Base-by-base conservation (phyloP, 192 early-diverging fungal genomes). In the Mortierella claussenii region DNA sequence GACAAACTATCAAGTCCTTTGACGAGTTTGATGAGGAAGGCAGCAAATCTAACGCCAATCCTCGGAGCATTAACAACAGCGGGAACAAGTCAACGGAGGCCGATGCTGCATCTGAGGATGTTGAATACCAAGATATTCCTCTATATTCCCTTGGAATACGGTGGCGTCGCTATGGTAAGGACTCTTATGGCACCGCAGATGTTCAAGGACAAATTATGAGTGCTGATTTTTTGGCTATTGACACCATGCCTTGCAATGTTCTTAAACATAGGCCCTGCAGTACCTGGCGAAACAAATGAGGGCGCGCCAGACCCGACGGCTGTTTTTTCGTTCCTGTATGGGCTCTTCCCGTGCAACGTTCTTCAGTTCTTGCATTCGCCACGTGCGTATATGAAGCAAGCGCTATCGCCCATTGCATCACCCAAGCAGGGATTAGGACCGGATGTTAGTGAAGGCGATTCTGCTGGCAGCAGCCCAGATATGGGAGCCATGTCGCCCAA, bases 281-380 rank as follows among this genome's bases (percentile, higher is more conserved):
- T 51, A 8, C 52, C 58, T 20, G 73, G 73, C 11, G 63, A 49
- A 27, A 62, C 79, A 20, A 43, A 74, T 11, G 82, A 83, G 23
- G 82, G 82, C 17, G 82, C 82, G 21, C 81, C 82, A 4, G 83
- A 86, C 37, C 85, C 85, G 10, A 79, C 79, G n/a, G 80, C 85
- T 0, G 78, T 88, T 21, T 88, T 88, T 42, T 83, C 87, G 13
- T 83, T 81, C 37, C 63, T 88, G 24, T 88, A 88, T 48, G 87
- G 87, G 1, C 66, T 87, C 17, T 87, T 81, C 55, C 86, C 86
- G 23, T 85, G 84, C 53, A 87, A 82, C 48, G 79, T 85, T 43
- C 34, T 85, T 1, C 70, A 80, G 23, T 87, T 87, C 48, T 42
- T 87, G 31, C 84, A 79, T 49, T 28, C 60, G n/a, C 81, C 84